phyloP scores from a whole-genome alignment of 805 yeast genomes.

The Naumovozyma castellii region DNA sequence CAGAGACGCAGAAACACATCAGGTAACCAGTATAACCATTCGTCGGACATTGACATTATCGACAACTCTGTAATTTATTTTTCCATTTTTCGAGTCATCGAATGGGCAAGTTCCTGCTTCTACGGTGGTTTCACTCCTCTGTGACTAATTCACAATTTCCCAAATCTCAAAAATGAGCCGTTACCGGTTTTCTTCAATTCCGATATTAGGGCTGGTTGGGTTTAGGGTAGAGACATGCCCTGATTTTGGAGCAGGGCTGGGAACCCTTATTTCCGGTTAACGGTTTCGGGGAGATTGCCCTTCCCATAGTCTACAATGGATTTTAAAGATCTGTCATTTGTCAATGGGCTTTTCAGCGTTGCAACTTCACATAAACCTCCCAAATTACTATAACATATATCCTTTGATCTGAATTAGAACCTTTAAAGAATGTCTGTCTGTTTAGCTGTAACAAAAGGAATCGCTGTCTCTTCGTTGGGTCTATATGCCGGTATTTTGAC shows the following conservation, averaged over 20 bases:
- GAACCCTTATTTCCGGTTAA: not conserved
- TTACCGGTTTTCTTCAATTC: not conserved
- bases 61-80: not conserved
- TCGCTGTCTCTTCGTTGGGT: conserved; percentile 64
- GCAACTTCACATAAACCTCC: no score
- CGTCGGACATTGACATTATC: not conserved
- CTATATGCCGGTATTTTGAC: conserved; percentile 41
- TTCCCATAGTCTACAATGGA: no score
- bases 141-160: not conserved
- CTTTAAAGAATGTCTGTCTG: conserved; percentile 39
- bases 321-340: no score
- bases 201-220: no score
- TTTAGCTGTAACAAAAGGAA: conserved; percentile 46
- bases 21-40: no score
- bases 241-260: not conserved
- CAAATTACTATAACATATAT: no score
- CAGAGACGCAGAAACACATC: no score
- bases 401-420: not conserved
- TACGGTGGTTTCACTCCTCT: not conserved
- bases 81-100: not conserved
- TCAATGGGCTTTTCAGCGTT: no score
- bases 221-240: no score
- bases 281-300: no score
- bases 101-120: not conserved
- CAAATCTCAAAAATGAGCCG: no score